phyloP scores from a whole-genome alignment of 2,329 filamentous ascomycete species.

The Neonectria punicea region DNA sequence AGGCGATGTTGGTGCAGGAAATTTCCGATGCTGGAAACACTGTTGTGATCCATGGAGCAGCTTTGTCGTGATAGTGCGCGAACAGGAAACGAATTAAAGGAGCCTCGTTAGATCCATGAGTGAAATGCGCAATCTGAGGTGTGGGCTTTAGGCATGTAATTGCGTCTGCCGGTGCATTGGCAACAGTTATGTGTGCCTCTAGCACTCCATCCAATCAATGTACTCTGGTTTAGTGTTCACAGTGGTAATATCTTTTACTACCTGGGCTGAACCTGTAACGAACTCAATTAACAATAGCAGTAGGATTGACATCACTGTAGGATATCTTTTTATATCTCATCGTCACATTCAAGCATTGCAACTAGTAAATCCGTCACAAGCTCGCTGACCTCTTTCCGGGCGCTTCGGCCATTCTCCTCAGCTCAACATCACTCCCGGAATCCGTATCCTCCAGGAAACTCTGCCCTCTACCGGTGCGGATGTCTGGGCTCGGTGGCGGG shows the following conservation, averaged over 20 bases:
- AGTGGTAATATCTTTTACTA: neutral
- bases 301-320: neutral
- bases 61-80: neutral
- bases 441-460: constrained; percentile 46
- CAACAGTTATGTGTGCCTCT: too few relatives aligned
- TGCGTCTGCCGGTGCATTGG: too few relatives aligned
- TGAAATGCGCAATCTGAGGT: too few relatives aligned
- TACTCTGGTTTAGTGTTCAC: neutral
- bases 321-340: neutral
- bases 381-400: constrained; percentile 41
- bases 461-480: constrained; percentile 26
- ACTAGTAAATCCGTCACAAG: constrained; percentile 24
- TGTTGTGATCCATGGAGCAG: constrained; percentile 68
- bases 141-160: too few relatives aligned
- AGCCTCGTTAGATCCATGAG: too few relatives aligned
- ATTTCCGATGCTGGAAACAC: constrained; percentile 59
- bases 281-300: neutral
- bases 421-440: constrained; percentile 49
- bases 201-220: too few relatives aligned
- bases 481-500: constrained; percentile 14
- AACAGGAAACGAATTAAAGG: neutral
- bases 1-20: constrained; percentile 65
- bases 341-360: neutral
- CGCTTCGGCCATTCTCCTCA: constrained; percentile 43
- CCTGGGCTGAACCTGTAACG: neutral